These are phyloP conservation scores for Mesembryanthemum crystallinum DNA, from an alignment of 148 eudicot genomes.

Conservation along the genomic window DNA sequence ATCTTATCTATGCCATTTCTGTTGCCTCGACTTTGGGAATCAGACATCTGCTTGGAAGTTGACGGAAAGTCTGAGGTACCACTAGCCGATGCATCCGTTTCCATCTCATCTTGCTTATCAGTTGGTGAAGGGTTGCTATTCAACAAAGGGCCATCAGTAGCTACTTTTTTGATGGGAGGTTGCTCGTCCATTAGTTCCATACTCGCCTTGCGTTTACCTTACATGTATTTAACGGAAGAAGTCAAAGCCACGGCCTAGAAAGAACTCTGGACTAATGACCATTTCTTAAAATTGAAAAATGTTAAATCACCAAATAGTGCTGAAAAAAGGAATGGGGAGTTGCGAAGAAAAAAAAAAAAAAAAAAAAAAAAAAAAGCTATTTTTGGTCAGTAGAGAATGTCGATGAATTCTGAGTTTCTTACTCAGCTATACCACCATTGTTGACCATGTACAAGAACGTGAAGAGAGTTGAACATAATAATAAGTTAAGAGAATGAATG, in stretches of 20 bases:
- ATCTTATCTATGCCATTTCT: conserved; percentile 22
- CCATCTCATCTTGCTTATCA: conserved; percentile 22
- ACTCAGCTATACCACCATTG: neutral
- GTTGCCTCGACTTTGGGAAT: conserved; percentile 8
- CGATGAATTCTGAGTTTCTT: neutral
- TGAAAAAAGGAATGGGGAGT: too few species aligned
- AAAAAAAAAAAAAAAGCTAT: too few species aligned
- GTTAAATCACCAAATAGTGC: neutral
- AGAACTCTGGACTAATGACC: neutral
- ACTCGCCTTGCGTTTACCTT: conserved; percentile 56
- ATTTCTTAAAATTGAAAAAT: neutral
- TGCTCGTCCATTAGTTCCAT: conserved; percentile 44
- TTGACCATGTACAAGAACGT: neutral
- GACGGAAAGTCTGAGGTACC: conserved; percentile 29
- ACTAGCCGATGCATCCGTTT: conserved; percentile 21
- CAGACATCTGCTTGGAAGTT: conserved; percentile 25
- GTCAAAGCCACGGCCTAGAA: neutral
- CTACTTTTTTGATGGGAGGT: conserved; percentile 44
- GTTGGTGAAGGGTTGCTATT: conserved; percentile 33
- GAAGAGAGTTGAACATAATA: neutral
- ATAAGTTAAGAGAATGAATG: neutral
- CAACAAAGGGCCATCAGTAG: conserved; percentile 40
- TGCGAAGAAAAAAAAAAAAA: too few species aligned
- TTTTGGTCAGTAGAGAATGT: too few species aligned
- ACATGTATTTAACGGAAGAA: conserved; percentile 5